A percentile compares a stretch with the other conserved stretches of the same genome.
Evolutionary conservation across 1,284 basidiomycete genomes (phyloP).

Genomic region (Fomitopsis palustris): DNA sequence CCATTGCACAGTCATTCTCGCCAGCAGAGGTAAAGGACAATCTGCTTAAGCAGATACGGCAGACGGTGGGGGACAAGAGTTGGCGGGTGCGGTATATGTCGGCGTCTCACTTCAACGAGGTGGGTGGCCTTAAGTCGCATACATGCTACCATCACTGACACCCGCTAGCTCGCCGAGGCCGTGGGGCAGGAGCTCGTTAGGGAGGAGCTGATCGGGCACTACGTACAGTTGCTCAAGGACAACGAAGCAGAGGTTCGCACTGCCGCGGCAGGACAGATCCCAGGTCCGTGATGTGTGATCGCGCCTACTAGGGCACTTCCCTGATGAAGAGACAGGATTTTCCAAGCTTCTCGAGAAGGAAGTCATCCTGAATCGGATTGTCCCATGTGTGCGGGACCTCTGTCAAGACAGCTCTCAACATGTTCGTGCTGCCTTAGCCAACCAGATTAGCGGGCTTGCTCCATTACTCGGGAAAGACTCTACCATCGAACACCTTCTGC

Average conservation of each 20-base stretch:
- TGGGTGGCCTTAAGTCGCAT: conserved; percentile 29
- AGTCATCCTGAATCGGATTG: conserved; percentile 87
- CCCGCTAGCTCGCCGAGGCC: conserved; percentile 78
- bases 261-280: conserved; percentile 94
- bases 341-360: conserved; percentile 94
- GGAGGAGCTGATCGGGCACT: conserved; percentile 93
- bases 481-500: conserved; percentile 96
- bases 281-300: conserved; percentile 53
- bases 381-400: conserved; percentile 96
- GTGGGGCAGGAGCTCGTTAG: conserved; percentile 90
- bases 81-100: conserved; percentile 99
- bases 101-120: conserved; percentile 96
- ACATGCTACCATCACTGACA: conserved; percentile 3
- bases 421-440: conserved; percentile 94
- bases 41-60: conserved; percentile 83
- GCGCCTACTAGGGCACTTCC: background rate
- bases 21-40: conserved; percentile 91
- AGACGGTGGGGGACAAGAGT: conserved; percentile 92
- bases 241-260: conserved; percentile 99
- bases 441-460: conserved; percentile 96
- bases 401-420: conserved; percentile 95
- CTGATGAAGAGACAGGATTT: conserved; percentile 66
- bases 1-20: conserved; percentile 82
- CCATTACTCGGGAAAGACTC: conserved; percentile 93
- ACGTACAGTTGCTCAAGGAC: conserved; percentile 93